These are phyloP conservation scores for Coffea canephora DNA, from an alignment of 257 asterid species.

Conservation along the genomic window DNA sequence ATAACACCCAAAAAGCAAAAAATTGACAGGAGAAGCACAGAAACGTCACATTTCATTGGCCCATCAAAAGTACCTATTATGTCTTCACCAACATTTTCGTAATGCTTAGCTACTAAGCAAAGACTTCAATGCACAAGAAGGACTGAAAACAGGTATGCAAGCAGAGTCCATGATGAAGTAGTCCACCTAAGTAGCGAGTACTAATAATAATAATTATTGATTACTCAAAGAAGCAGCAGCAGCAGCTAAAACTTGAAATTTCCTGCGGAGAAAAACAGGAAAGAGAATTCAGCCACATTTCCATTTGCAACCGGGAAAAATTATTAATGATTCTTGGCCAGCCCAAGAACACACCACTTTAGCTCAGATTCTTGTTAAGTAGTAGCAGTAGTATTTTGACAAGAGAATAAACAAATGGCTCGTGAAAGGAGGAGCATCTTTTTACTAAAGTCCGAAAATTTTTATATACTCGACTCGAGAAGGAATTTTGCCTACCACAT, in stretches of 20 bases:
- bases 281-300: neutral
- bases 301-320: conserved; percentile 9
- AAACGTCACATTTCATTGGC: conserved; percentile 18
- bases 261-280: neutral
- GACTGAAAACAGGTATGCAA: neutral
- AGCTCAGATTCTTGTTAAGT: neutral
- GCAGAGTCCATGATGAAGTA: too few relatives aligned
- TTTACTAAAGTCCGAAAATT: conserved; percentile 12
- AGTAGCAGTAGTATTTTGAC: neutral
- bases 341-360: neutral
- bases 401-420: conserved; percentile 25
- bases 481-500: conserved; percentile 23
- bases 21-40: neutral
- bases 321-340: neutral
- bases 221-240: neutral
- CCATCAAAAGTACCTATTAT: conserved; percentile 13
- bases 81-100: conserved; percentile 33
- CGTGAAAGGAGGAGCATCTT: conserved; percentile 13
- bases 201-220: neutral
- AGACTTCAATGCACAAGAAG: neutral
- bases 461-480: conserved; percentile 26
- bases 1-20: too few relatives aligned
- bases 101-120: conserved; percentile 45
- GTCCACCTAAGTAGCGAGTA: too few relatives aligned
- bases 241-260: neutral